A percentile compares a stretch with the other conserved stretches of the same genome.
phyloP scores from a whole-genome alignment of 495 filamentous ascomycete species.

The Pyrenopolyporus hunteri region DNA sequence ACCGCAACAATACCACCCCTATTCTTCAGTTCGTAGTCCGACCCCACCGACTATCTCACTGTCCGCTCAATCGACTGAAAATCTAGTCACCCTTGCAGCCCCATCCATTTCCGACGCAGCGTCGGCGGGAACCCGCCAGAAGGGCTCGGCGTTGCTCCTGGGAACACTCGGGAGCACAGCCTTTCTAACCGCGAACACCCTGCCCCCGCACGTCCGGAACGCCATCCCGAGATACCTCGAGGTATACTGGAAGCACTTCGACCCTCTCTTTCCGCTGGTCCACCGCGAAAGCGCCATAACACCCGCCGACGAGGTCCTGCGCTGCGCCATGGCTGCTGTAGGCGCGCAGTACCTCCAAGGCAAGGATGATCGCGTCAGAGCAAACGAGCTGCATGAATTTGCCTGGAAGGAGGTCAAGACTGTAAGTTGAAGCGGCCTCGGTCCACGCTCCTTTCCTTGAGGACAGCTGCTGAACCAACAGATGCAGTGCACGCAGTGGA shows the following conservation, averaged over 20 bases:
- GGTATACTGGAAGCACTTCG: conserved; percentile 53
- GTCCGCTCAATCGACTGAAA: conserved; percentile 48
- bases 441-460: not conserved
- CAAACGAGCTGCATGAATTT: conserved; percentile 52
- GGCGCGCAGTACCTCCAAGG: conserved; percentile 52
- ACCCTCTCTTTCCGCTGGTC: conserved; percentile 51
- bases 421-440: conserved; percentile 24
- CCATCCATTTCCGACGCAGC: conserved; percentile 36
- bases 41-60: conserved; percentile 49
- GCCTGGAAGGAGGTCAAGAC: conserved; percentile 51
- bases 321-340: conserved; percentile 57
- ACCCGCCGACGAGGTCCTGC: conserved; percentile 48
- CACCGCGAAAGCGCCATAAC: conserved; percentile 50
- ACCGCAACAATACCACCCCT: conserved; percentile 28
- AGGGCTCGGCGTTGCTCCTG: conserved; percentile 41
- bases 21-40: conserved; percentile 51
- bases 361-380: conserved; percentile 53
- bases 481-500: conserved; percentile 50
- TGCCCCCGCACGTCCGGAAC: conserved; percentile 44
- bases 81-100: conserved; percentile 46
- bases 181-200: conserved; percentile 41
- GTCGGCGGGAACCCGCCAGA: conserved; percentile 43
- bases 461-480: conserved; percentile 24
- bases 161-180: conserved; percentile 40
- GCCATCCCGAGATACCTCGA: conserved; percentile 50